Base-by-base conservation (phyloP, 2,329 filamentous ascomycete genomes). In the Colletotrichum agaves region DNA sequence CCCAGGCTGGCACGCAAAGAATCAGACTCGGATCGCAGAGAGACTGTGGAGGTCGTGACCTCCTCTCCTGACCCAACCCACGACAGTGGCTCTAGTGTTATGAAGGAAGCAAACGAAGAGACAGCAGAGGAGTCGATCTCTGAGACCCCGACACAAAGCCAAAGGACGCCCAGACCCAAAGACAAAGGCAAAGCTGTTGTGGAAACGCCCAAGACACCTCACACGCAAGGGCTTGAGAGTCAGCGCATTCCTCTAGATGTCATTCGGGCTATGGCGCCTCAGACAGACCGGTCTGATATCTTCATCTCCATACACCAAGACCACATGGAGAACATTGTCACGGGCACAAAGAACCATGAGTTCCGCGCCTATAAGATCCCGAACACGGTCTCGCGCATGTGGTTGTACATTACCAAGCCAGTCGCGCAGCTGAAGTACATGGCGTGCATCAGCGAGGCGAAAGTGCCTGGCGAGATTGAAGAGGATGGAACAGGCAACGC, bases 361-460 rank as follows among this genome's bases (percentile, higher is more conserved):
- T 85, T 86, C 66, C 81, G 88, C 47, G 77, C 79, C 15, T 90
- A 86, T 78, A 83, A 81, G 55, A 82, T 91, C 21, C 86, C 87
- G 2, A 73, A 78, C 3, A 80, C 82, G 15, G 85, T 90, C 5
- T 79, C 77, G 17, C 87, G 89, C n/a, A 81, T 90, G 71, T 91
- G 89, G 89, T 79, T 91, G 15, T 88, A 89, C 70, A 81, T 82
- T 15, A 86, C 80, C 15, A 77, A 73, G 35, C 85, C 81, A 1
- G 73, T 76, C 10, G 80, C 77, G n/a, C 77, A 84, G 62, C 75
- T 91, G 8, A 83, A 80, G 59, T 90, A 90, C 72, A 88, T 91
- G 83, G 88, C 87, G 13, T 81, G 81, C 11, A 81, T 90, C 15
- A 80, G 84, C 0, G 74, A 78, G 0, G 78, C 82, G 0, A 82